Percentiles rank a stretch among this genome's conserved stretches.
These are phyloP conservation scores for Cryptosporidium sp. DNA, from an alignment of 169 alveolate species.

Conservation along the genomic window DNA sequence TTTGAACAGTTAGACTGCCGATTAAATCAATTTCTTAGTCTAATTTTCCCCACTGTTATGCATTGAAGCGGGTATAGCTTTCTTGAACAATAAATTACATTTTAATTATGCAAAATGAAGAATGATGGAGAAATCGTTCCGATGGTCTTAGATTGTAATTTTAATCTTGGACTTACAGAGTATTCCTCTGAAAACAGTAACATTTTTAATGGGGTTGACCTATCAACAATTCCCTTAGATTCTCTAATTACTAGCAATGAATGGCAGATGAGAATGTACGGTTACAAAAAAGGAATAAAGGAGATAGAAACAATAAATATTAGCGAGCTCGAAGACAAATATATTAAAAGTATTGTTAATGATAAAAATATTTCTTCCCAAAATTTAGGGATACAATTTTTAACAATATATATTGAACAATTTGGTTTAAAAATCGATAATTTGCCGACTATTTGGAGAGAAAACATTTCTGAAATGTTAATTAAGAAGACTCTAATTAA, in stretches of 20 bases:
- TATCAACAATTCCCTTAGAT: slow-evolving; percentile 16
- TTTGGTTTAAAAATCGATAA: slow-evolving; percentile 3
- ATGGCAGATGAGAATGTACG: slow-evolving; percentile 72
- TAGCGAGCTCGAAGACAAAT: neutral
- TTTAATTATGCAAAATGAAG: slow-evolving; percentile 1
- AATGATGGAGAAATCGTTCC: neutral
- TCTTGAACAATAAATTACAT: neutral
- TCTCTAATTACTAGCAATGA: slow-evolving; percentile 33
- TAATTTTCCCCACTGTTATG: slow-evolving; percentile 33
- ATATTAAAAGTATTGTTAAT: slow-evolving; percentile 8
- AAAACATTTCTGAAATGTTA: slow-evolving; percentile 10
- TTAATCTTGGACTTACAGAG: neutral
- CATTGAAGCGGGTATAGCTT: slow-evolving; percentile 11
- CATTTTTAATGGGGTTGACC: slow-evolving; percentile 16
- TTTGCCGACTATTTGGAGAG: slow-evolving; percentile 38
- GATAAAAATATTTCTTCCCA: slow-evolving; percentile 65
- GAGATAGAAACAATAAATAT: slow-evolving; percentile 22
- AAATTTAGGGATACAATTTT: slow-evolving; percentile 21
- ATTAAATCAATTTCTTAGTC: neutral
- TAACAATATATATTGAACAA: neutral
- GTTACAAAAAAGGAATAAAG: slow-evolving; percentile 39
- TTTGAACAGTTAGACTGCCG: neutral
- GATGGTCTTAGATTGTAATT: neutral
- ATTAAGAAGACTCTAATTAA: slow-evolving; percentile 42
- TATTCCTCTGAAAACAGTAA: neutral